Conservation (phyloP, 805 yeast species). For the Candida lessepsii region DNA sequence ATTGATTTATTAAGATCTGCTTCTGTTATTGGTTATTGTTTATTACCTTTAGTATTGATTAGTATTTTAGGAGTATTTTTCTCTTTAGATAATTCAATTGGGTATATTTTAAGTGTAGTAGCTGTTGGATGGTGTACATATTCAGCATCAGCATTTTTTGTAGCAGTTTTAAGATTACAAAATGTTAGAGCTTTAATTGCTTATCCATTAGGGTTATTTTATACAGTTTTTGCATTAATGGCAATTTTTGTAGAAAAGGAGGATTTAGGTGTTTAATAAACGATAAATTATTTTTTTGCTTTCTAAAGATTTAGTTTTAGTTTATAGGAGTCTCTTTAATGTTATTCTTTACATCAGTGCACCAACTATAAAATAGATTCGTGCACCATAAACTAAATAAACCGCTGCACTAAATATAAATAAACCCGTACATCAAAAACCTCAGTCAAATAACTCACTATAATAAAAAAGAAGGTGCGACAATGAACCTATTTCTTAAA, state of each 20-base stretch:
- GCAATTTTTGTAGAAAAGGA: slow-evolving; percentile 70
- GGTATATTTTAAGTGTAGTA: slow-evolving; percentile 65
- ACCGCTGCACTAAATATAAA: too few species aligned
- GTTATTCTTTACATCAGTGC: too few species aligned
- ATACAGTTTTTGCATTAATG: slow-evolving; percentile 93
- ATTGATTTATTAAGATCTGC: slow-evolving; percentile 71
- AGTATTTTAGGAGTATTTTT: slow-evolving; percentile 69
- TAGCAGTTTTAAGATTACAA: slow-evolving; percentile 74
- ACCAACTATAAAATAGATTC: too few species aligned
- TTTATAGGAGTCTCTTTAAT: too few species aligned
- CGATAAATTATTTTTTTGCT: too few species aligned
- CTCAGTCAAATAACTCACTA: too few species aligned
- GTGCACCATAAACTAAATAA: too few species aligned
- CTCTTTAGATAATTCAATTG: slow-evolving; percentile 68
- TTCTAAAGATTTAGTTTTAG: too few species aligned
- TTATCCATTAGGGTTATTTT: slow-evolving; percentile 86
- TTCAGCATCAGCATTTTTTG: slow-evolving; percentile 91
- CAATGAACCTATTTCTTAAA: too few species aligned
- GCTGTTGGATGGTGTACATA: slow-evolving; percentile 89
- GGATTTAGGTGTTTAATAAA: neutral
- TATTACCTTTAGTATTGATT: slow-evolving; percentile 80
- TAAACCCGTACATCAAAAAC: too few species aligned
- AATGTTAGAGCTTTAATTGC: slow-evolving; percentile 90
- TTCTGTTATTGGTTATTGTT: slow-evolving; percentile 89
- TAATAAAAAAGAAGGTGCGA: too few species aligned